Base-by-base conservation (phyloP, 768 basidiomycete genomes). In the Russula earlei region DNA sequence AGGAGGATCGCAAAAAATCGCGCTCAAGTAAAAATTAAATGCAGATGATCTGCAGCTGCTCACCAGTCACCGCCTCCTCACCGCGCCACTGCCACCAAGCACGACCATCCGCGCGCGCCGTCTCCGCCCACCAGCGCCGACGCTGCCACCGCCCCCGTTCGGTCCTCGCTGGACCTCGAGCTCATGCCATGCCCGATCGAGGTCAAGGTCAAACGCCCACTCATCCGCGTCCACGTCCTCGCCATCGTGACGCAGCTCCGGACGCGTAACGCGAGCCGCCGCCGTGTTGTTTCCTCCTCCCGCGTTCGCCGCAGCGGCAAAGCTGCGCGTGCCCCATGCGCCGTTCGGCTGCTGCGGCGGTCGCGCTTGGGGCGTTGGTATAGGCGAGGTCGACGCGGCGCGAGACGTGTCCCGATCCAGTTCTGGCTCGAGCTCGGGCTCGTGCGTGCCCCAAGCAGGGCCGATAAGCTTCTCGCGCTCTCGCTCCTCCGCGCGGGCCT, bases 291-390 rank as follows among this genome's bases (percentile, higher is more conserved):
- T 19, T 47, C 43, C 19, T 60, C 62, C 42, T 54, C 75, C 65
- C 15, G 84, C 76, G 65, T 85, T 82, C 54, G 85, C 69, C 0
- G 89, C 85, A 10, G 87, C 83, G 12, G 91, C 91, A 67, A 93
- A 92, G 62, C 87, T 91, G 53, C 85, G 75, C 17, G 76, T 72
- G 22, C 88, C 88, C 90, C 88, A 91, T 25, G 80, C 87, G 19
- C 87, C 87, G 34, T 49, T 45, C 24, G 37, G 31, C 14, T 53
- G 27, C 10, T 55, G 34, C 5, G 44, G 56, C 24, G 20, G 22
- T 14, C 47, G 57, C 5, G 31, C 12, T 11, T 22, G 31, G 19
- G 46, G 24, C n/a, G 12, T 17, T 8, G 25, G 37, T 0, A 36
- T 37, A 17, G 49, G 55, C 1, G 55, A 52, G 5, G 46, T 49